Conservation (phyloP, 2,329 filamentous ascomycete genomes). For the Penicillium sp. region DNA sequence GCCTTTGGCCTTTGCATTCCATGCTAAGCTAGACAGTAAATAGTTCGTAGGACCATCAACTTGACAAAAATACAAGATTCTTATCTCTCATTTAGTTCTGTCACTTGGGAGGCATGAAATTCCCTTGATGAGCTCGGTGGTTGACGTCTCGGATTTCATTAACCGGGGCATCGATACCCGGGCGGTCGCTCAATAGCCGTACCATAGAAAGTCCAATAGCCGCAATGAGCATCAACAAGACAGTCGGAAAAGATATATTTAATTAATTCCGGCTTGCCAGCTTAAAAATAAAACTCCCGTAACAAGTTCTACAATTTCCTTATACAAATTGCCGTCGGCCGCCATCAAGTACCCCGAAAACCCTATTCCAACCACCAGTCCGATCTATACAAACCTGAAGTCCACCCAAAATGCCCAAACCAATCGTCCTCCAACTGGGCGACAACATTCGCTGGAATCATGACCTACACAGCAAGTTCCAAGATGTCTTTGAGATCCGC, state of each 20-base stretch:
- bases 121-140: background rate
- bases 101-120: background rate
- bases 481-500: conserved; percentile 30
- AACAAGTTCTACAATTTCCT: background rate
- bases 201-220: background rate
- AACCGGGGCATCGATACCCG: background rate
- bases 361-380: background rate
- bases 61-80: too few species aligned
- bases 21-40: background rate
- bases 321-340: background rate
- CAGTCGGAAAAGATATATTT: background rate
- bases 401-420: conserved; percentile 22
- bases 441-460: conserved; percentile 44
- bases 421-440: conserved; percentile 39
- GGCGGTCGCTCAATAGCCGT: background rate
- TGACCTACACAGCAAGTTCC: conserved; percentile 36
- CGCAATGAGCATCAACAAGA: background rate
- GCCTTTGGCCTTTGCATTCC: too few species aligned
- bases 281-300: background rate
- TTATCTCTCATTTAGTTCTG: too few species aligned
- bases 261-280: background rate
- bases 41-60: background rate
- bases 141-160: background rate
- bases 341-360: background rate
- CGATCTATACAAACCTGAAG: background rate